A percentile compares a stretch with the other conserved stretches of the same genome.
phyloP scores from a whole-genome alignment of 225 moss, liverwort and hornwort genomes.

The Pleurozium schreberi region DNA sequence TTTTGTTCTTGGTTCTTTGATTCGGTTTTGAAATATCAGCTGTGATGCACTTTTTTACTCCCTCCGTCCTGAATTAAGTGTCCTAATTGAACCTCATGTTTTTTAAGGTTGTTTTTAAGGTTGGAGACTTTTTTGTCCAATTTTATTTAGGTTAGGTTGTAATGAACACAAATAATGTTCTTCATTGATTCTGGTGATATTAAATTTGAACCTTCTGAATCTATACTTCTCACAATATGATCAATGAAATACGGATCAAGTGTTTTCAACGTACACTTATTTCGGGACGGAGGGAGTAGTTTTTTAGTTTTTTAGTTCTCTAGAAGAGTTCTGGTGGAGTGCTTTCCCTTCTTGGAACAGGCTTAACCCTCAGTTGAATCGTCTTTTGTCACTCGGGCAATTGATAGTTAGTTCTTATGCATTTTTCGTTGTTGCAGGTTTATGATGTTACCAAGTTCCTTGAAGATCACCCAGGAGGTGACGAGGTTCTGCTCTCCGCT shows the following conservation, averaged over 20 bases:
- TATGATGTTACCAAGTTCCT: conserved; percentile 52
- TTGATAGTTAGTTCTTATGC: neutral
- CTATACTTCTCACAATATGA: neutral
- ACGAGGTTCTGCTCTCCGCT: conserved; percentile 56
- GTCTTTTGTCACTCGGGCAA: neutral
- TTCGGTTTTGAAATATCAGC: neutral
- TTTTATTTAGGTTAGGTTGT: neutral
- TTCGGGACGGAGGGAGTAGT: neutral
- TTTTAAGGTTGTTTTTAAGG: neutral
- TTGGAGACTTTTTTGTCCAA: neutral
- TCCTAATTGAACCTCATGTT: neutral
- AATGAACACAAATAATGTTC: neutral
- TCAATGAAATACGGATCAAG: neutral
- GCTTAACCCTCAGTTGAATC: neutral
- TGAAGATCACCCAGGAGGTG: conserved; percentile 58
- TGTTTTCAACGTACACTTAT: neutral
- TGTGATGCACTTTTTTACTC: neutral
- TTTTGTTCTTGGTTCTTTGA: neutral
- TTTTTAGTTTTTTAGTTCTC: neutral
- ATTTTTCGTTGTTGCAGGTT: conserved; percentile 14
- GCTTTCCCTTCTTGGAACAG: neutral
- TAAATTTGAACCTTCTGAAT: neutral
- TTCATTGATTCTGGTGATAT: neutral
- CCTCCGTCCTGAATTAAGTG: neutral
- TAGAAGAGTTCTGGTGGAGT: neutral